Evolutionary conservation across 169 alveolate genomes (phyloP).

Genomic region (Blepharisma undulans): DNA sequence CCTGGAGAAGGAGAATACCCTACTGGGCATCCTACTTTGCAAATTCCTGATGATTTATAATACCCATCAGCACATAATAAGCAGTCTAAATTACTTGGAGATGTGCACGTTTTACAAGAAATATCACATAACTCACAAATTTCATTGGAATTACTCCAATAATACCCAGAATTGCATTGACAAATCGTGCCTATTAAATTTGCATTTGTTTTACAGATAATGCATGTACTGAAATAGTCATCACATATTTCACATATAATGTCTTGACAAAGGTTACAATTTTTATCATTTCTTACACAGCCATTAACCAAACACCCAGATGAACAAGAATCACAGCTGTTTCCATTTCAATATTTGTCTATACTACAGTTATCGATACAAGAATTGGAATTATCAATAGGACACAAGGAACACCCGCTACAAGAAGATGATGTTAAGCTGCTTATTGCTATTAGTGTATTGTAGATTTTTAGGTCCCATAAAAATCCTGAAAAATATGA

Average conservation of each 20-base stretch:
- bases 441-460: not conserved
- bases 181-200: not conserved
- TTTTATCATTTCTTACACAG: conserved; percentile 2
- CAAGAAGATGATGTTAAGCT: not conserved
- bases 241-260: not conserved
- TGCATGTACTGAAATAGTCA: not conserved
- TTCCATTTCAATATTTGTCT: not conserved
- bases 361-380: not conserved
- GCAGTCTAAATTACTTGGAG: not conserved
- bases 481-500: not conserved
- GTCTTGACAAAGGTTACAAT: not conserved
- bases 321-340: not conserved
- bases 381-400: not conserved
- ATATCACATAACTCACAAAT: not conserved
- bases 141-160: not conserved
- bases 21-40: not conserved
- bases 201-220: not conserved
- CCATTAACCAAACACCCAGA: not conserved
- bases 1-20: not conserved
- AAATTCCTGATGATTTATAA: not conserved
- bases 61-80: not conserved
- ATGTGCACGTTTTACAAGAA: conserved; percentile 18
- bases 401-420: not conserved
- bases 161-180: conserved; percentile 14
- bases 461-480: not conserved